Base-by-base conservation (phyloP, 2,329 filamentous ascomycete genomes). In the Nigrospora sphaerica region DNA sequence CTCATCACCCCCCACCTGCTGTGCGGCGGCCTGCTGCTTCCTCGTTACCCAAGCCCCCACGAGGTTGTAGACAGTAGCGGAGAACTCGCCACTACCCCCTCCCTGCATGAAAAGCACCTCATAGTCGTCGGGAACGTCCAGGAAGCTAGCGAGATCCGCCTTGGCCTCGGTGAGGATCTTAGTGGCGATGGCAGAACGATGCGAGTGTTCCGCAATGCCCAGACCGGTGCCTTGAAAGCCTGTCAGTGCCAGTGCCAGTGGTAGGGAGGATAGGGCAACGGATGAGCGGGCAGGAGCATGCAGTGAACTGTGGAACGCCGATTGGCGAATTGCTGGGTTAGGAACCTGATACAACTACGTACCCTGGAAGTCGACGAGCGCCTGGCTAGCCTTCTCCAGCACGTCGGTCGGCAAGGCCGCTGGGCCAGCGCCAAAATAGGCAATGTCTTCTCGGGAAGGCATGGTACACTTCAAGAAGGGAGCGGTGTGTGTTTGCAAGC, bases 361-460 rank as follows among this genome's bases (percentile, higher is more conserved):
- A 45, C 37, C 74, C 40, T 92, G 74, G 72, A 82, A 95, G 73
- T 96, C 86, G 53, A 95, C 67, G 5, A 97, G 81, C 2, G 87
- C 86, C 62, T 81, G 65, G 2, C 89, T 82, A 43, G 88, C 90
- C 39, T 74, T 75, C 65, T 93, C 81, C 42, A 96, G 79, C 18
- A 96, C 87, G 4, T 80, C 69, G 12, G 88, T 95, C 19, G 91
- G 91, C 16, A 97, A 77, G 32, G 81, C 74, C n/a, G 92, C 90
- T 42, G 92, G 92, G 52, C 92, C 92, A 45, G 92, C 91, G 51
- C 91, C 90, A 57, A 95, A 95, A 69, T 95, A 93, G 54, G 83
- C 78, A 63, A 93, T 80, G 53, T 92, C 84, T 57, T 81, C 74
- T 67, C 88, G 77, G 53, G 79, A 72, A 58, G 85, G 83, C 87